Conservation (phyloP, 2,329 filamentous ascomycete genomes). For the Aureobasidium uvarum region DNA sequence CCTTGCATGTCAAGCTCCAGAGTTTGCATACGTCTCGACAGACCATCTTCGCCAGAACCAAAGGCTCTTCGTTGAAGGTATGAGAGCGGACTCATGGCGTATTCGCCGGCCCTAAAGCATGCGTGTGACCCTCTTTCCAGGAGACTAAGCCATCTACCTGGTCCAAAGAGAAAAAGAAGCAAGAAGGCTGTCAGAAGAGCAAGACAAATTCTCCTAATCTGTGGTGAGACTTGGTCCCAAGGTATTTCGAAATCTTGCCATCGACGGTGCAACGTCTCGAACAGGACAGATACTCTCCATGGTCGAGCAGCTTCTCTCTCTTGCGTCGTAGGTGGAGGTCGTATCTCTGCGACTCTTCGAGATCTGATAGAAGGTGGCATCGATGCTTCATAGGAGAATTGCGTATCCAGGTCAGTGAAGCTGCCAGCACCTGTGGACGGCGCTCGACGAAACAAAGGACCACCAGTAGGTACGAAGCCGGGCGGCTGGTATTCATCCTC, state of each 20-base stretch:
- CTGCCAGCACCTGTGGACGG: constrained; percentile 9
- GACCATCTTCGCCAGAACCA: not conserved
- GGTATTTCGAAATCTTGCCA: constrained; percentile 2
- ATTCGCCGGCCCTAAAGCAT: constrained; percentile 19
- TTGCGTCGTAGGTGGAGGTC: constrained; percentile 26
- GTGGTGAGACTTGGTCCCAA: constrained; percentile 5
- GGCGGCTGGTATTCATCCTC: not conserved
- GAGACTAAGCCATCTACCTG: not conserved
- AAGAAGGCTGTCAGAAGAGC: constrained; percentile 8
- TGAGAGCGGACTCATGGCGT: constrained; percentile 11
- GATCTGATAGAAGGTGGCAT: constrained; percentile 20
- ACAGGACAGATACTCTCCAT: constrained; percentile 21
- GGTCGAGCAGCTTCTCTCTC: constrained; percentile 28
- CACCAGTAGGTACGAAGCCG: not conserved
- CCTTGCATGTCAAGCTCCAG: constrained; percentile 18
- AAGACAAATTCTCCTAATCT: not conserved
- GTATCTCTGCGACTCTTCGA: constrained; percentile 12
- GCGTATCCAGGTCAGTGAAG: constrained; percentile 25
- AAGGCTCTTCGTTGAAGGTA: constrained; percentile 2
- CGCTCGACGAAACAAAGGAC: not conserved
- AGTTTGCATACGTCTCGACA: constrained; percentile 10
- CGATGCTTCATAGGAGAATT: constrained; percentile 21
- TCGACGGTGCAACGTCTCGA: constrained; percentile 27
- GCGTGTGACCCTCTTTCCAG: not conserved
- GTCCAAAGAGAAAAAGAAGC: constrained; percentile 2